These are phyloP conservation scores for Phytophthora sansomeana DNA, from an alignment of 352 stramenopile species.

Conservation along the genomic window DNA sequence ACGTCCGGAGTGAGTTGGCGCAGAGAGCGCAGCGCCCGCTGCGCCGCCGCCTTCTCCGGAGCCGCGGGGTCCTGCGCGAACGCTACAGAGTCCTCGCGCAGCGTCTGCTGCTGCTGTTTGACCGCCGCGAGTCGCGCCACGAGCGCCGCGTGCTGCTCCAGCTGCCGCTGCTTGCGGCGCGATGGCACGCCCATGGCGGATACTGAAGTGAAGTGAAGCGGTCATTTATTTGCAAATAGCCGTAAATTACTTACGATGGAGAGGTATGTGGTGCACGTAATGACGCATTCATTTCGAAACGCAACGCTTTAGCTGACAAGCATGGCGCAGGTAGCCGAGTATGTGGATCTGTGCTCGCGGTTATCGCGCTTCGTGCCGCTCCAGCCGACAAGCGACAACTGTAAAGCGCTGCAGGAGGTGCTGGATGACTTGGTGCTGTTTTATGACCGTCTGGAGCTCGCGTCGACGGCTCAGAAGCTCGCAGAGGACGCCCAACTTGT, in stretches of 20 bases:
- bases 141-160: constrained; percentile 68
- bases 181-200: constrained; percentile 32
- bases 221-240: no score
- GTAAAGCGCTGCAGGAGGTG: constrained; percentile 28
- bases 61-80: constrained; percentile 54
- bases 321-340: constrained; percentile 44
- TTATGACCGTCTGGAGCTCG: constrained; percentile 34
- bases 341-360: constrained; percentile 70
- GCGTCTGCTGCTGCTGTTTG: constrained; percentile 49
- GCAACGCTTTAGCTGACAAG: constrained; percentile 15
- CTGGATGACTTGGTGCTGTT: constrained; percentile 42
- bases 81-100: constrained; percentile 40
- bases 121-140: constrained; percentile 61
- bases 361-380: constrained; percentile 69
- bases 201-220: constrained; percentile 15
- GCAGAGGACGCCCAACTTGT: constrained; percentile 14
- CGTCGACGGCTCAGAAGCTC: background rate
- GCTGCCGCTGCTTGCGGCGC: constrained; percentile 28
- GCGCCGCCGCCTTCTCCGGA: constrained; percentile 62
- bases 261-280: constrained; percentile 2
- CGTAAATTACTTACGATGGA: no score
- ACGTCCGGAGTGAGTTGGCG: constrained; percentile 71
- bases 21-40: constrained; percentile 60
- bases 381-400: constrained; percentile 21
- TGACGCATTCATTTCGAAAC: constrained; percentile 3